Evolutionary conservation across 2,329 filamentous ascomycete species (phyloP).

Genomic region (Alternaria arborescens): DNA sequence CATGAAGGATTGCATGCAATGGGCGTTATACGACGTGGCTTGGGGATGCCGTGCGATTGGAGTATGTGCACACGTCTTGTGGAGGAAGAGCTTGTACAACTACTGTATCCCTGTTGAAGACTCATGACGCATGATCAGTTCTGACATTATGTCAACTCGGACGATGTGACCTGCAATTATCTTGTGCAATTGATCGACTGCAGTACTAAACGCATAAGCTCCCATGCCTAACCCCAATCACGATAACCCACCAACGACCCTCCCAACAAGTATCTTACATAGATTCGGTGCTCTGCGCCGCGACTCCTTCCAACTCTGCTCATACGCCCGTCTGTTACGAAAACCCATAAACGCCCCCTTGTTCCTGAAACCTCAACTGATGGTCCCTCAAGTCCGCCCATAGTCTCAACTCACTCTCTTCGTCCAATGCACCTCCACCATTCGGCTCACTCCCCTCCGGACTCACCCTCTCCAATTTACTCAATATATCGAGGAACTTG

Average conservation of each 20-base stretch:
- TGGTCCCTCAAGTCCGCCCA: conserved; percentile 85
- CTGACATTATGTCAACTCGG: background rate
- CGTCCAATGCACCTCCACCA: conserved; percentile 58
- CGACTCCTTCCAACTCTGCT: background rate
- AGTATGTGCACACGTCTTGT: background rate
- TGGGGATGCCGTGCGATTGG: background rate
- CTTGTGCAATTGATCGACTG: background rate
- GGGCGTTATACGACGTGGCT: background rate
- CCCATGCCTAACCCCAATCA: background rate
- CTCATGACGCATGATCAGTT: background rate
- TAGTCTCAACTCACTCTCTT: conserved; percentile 77
- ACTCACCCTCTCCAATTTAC: conserved; percentile 74
- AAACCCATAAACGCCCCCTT: conserved; percentile 64
- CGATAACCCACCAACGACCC: background rate
- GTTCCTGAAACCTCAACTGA: conserved; percentile 75
- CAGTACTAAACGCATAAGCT: background rate
- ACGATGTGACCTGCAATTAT: background rate
- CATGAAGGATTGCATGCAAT: too few relatives aligned
- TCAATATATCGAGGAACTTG: conserved; percentile 76
- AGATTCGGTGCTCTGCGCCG: too few relatives aligned
- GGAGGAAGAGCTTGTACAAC: background rate
- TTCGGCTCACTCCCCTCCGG: conserved; percentile 47
- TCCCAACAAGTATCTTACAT: background rate
- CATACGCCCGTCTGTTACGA: conserved; percentile 1
- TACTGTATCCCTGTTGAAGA: conserved; percentile 2